A percentile compares a stretch with the other conserved stretches of the same genome.
These are phyloP conservation scores for Mytilinidion resinicola DNA, from an alignment of 495 filamentous ascomycete species.

Conservation along the genomic window DNA sequence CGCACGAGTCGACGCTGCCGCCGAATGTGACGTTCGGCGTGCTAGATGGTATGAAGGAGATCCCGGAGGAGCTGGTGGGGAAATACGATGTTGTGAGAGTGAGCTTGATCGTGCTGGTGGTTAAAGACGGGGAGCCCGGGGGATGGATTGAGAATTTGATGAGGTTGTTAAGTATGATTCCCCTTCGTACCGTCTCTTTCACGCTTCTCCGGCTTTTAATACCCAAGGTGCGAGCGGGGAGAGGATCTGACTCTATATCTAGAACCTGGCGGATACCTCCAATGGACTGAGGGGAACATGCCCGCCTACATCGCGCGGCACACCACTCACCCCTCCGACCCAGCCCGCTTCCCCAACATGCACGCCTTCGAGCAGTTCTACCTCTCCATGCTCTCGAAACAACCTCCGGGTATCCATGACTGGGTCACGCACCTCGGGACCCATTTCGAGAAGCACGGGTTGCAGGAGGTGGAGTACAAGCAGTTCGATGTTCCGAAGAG, in stretches of 20 bases:
- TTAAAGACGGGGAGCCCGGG: not conserved
- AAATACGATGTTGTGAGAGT: not conserved
- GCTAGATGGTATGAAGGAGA: not conserved
- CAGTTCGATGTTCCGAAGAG: not conserved
- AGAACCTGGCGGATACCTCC: not conserved
- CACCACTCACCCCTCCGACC: not conserved
- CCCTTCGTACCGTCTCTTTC: not conserved
- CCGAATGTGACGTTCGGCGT: not conserved
- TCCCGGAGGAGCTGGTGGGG: not conserved
- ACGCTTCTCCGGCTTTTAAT: no score
- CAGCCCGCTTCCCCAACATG: not conserved
- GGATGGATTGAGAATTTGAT: slow-evolving; percentile 1
- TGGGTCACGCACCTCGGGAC: not conserved
- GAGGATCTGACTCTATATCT: not conserved
- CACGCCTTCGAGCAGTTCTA: slow-evolving; percentile 1
- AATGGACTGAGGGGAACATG: not conserved
- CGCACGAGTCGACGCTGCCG: not conserved
- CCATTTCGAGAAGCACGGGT: not conserved
- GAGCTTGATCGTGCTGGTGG: not conserved
- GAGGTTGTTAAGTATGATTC: not conserved
- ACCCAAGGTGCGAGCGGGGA: no score
- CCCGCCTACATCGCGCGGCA: not conserved
- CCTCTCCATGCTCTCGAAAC: not conserved
- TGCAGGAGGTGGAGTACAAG: not conserved
- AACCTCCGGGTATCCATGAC: not conserved